These are phyloP conservation scores for Blattamonas nauphoetae DNA, from an alignment of 78 protist genomes.

Conservation along the genomic window DNA sequence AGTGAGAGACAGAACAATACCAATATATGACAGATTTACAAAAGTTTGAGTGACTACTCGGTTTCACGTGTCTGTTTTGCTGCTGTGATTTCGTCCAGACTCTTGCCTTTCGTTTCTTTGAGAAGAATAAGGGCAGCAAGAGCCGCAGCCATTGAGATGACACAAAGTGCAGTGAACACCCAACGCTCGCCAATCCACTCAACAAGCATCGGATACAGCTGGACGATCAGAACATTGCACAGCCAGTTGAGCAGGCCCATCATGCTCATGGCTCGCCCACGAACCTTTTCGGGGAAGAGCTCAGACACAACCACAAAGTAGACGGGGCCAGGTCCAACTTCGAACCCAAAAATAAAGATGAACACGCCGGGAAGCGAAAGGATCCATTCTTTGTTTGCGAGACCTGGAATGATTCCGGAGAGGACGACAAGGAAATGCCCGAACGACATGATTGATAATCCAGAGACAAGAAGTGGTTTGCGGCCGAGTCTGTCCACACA, in stretches of 20 bases:
- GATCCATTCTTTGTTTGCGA: background rate
- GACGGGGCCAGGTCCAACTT: conserved; percentile 11
- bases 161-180: background rate
- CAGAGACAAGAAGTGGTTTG: background rate
- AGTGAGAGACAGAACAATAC: too few relatives aligned
- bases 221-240: background rate
- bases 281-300: background rate
- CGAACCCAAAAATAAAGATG: background rate
- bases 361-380: background rate
- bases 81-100: too few relatives aligned
- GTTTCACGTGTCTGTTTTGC: too few relatives aligned
- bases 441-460: background rate
- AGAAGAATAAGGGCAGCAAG: background rate
- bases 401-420: background rate
- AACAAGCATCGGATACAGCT: background rate
- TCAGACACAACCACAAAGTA: conserved; percentile 5
- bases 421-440: background rate
- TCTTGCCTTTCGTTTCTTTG: background rate
- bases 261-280: background rate
- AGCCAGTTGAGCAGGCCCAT: background rate
- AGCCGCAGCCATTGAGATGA: background rate
- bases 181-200: background rate
- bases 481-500: background rate
- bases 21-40: too few relatives aligned
- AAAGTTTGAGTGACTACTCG: too few relatives aligned